phyloP scores from a whole-genome alignment of 148 eudicot genomes.

The Polygonum maritimum region DNA sequence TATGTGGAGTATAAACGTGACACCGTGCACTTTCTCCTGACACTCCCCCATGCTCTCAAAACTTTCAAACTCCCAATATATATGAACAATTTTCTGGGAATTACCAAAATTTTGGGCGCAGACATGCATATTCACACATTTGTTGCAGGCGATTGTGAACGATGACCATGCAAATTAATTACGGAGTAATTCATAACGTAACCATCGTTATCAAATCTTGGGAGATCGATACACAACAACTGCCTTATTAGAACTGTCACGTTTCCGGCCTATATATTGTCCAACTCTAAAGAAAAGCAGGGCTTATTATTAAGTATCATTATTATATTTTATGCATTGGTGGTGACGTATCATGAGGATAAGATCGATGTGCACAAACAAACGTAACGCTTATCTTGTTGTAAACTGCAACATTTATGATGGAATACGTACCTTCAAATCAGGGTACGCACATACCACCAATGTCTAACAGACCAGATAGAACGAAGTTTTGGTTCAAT shows the following conservation, averaged over 20 bases:
- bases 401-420: neutral
- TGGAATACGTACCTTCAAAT: neutral
- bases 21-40: neutral
- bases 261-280: neutral
- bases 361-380: constrained; percentile 2
- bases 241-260: neutral
- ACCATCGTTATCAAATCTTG: constrained; percentile 3
- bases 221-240: constrained; percentile 4
- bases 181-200: no score
- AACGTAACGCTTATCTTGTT: neutral
- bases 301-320: no score
- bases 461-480: neutral
- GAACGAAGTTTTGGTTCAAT: neutral
- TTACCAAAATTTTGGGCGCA: neutral
- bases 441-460: no score
- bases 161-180: neutral
- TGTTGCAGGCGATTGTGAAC: neutral
- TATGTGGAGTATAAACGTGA: no score
- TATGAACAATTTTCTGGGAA: neutral
- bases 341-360: neutral
- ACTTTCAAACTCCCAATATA: neutral
- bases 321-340: neutral
- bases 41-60: neutral
- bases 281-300: neutral
- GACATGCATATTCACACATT: no score